These are phyloP conservation scores for Xylariales sp. DNA, from an alignment of 2,329 filamentous ascomycete species.

Conservation along the genomic window DNA sequence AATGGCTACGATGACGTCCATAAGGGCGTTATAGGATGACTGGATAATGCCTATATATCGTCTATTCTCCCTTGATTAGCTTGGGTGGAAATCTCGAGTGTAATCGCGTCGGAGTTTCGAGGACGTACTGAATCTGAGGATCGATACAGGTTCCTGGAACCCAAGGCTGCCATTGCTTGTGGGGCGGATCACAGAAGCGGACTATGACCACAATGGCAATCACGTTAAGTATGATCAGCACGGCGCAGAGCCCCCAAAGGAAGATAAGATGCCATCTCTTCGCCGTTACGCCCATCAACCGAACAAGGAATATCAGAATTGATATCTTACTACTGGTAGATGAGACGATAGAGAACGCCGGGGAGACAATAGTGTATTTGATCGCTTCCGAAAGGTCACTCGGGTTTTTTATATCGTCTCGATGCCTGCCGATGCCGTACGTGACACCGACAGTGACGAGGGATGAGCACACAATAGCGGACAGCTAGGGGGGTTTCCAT, in stretches of 20 bases:
- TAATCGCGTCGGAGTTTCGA: background rate
- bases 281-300: constrained; percentile 28
- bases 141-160: constrained; percentile 21
- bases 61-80: constrained; percentile 5
- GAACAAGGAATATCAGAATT: constrained; percentile 26
- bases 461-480: constrained; percentile 22
- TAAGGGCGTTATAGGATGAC: constrained; percentile 27
- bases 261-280: constrained; percentile 23
- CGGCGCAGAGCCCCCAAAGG: constrained; percentile 19
- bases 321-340: constrained; percentile 30
- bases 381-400: constrained; percentile 18
- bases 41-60: constrained; percentile 21
- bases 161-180: constrained; percentile 30
- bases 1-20: constrained; percentile 25
- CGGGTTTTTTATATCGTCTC: constrained; percentile 17
- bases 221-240: constrained; percentile 19
- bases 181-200: constrained; percentile 27
- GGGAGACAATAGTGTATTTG: constrained; percentile 30
- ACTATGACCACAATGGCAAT: constrained; percentile 21
- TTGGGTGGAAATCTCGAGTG: background rate
- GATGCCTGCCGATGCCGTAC: constrained; percentile 22
- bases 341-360: constrained; percentile 16
- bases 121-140: constrained; percentile 16
- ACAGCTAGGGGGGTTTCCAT: constrained; percentile 8
- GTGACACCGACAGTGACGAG: constrained; percentile 21